Conservation (phyloP, 495 filamentous ascomycete genomes). For the Talaromyces trachyspermus region DNA sequence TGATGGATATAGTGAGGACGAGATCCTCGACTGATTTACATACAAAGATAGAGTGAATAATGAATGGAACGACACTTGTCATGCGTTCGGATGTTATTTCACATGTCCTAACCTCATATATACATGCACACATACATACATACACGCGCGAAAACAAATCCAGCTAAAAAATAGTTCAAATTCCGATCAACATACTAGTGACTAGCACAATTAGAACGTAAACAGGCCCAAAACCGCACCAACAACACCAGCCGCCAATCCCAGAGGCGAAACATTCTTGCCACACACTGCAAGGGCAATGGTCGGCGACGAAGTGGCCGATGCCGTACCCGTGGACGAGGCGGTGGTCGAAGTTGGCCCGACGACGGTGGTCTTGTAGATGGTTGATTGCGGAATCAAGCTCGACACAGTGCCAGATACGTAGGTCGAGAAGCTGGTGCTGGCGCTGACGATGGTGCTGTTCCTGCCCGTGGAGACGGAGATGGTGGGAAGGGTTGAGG, state of each 20-base stretch:
- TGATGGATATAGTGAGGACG: too few species aligned
- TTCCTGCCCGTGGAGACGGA: conserved; percentile 3
- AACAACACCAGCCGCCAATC: not conserved
- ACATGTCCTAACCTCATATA: too few species aligned
- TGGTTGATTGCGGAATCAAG: conserved; percentile 5
- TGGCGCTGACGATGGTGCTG: conserved; percentile 7
- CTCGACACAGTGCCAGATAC: conserved; percentile 2
- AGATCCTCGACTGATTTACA: too few species aligned
- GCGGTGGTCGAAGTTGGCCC: not conserved
- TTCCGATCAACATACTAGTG: too few species aligned
- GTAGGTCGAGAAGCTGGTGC: conserved; percentile 2
- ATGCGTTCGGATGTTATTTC: too few species aligned
- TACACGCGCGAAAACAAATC: too few species aligned
- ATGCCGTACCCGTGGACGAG: not conserved
- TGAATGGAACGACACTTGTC: too few species aligned
- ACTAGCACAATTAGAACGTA: not conserved
- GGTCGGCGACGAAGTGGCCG: conserved; percentile 1
- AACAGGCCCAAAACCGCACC: conserved; percentile 1
- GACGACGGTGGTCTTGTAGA: conserved; percentile 7
- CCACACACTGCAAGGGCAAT: not conserved
- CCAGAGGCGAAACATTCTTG: not conserved
- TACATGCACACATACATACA: too few species aligned
- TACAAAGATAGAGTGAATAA: too few species aligned
- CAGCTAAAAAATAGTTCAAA: too few species aligned
- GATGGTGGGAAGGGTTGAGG: not conserved